Base-by-base conservation (phyloP, 768 basidiomycete genomes). In the Rhodotorula toruloides region DNA sequence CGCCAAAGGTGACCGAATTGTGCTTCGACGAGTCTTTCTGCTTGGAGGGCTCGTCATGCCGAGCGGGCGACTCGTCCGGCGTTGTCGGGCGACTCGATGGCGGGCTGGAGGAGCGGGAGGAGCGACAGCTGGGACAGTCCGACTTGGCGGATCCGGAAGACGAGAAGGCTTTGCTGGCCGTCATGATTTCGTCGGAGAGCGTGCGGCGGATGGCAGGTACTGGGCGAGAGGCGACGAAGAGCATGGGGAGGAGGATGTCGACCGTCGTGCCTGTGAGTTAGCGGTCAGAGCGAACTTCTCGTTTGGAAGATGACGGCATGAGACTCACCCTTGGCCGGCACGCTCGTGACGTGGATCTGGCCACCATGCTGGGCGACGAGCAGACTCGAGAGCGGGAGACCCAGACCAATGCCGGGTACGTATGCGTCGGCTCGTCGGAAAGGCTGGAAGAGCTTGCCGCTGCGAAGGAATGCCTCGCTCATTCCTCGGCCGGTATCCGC, bases 401-500 rank as follows among this genome's bases (percentile, higher is more conserved):
- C 61, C 17, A 61, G 53, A 4, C 61, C 61, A 8, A 44, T 34
- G 1, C 43, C 34, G 11, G 17, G 22, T 17, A 16, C 47, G 53
- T 29, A 61, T 1, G 52, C 31, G 31, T 61, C 53, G 29, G 25
- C 59, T n/a, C 50, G 49, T 3, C 40, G 40, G 59, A 61, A 61
- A 4, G 59, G 59, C 21, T 43, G 21, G 49, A 61, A 61, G 29
- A 61, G 47, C 47, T 48, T 29, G 2, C 59, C 59, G 29, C 39
- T 52, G 16, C n/a, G 22, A 2, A 64, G 19, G 34, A 64, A 64
- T 22, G n/a, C 19, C 25, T n/a, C 27, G 19, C 16, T 17, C 27
- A 64, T 64, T 9, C 63, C 63, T 3, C n/a, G 11, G 3, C 63
- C 63, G 6, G 46, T 42, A 21, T 64, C 63, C 9, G 25, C 8